Percentiles rank a stretch among this genome's conserved stretches.
Evolutionary conservation across 768 basidiomycete genomes (phyloP).

Genomic region (Ramaria rubella): DNA sequence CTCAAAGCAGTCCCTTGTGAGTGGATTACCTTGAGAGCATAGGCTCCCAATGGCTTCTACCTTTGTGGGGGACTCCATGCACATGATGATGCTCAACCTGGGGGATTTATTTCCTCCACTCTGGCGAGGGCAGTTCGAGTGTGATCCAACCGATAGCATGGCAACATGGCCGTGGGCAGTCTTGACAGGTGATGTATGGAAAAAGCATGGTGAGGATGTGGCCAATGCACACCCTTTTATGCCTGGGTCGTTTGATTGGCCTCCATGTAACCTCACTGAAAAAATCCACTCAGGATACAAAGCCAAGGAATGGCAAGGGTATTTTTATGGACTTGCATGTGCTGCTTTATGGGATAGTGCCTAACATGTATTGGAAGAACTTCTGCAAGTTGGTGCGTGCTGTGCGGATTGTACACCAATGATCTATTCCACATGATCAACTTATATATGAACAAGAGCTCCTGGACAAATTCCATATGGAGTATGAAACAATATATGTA

Average conservation of each 20-base stretch:
- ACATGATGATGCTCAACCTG: conserved; percentile 32
- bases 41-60: neutral
- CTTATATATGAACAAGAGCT: conserved; percentile 15
- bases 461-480: conserved; percentile 23
- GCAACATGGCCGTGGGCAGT: conserved; percentile 29
- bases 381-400: conserved; percentile 14
- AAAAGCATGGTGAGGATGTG: conserved; percentile 29
- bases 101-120: conserved; percentile 31
- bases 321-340: conserved; percentile 28
- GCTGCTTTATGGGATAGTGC: conserved; percentile 25
- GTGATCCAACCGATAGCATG: conserved; percentile 26
- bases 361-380: no score
- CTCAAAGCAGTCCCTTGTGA: conserved; percentile 31
- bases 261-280: conserved; percentile 35
- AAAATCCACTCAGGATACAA: conserved; percentile 32
- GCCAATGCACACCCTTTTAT: conserved; percentile 26
- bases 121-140: conserved; percentile 32
- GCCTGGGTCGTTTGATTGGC: conserved; percentile 35
- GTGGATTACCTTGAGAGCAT: conserved; percentile 21
- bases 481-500: conserved; percentile 33
- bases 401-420: neutral
- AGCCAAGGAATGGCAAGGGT: no score
- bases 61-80: conserved; percentile 33
- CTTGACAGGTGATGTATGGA: conserved; percentile 27
- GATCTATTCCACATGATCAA: neutral